Base-by-base conservation (phyloP, 2,329 filamentous ascomycete species). In the Fulvia fulva region DNA sequence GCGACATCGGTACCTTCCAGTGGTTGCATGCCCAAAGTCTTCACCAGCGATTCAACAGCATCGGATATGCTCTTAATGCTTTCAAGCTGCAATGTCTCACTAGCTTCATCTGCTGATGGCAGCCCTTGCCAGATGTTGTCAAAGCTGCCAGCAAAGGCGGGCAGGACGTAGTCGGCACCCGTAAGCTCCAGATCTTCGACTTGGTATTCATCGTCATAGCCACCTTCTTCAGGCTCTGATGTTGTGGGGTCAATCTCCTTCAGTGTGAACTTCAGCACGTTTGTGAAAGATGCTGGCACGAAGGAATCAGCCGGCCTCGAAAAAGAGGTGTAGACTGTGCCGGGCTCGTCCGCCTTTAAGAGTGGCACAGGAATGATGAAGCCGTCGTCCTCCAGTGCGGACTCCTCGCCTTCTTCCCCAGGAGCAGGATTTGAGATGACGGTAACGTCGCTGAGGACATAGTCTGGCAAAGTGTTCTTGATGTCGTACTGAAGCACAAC, bases 181-280 rank as follows among this genome's bases (percentile, higher is more conserved):
- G 86, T 83, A 60, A 99, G 84, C 62, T 97, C 92, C 61, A 97
- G 86, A 72, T 97, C 91, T 62, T 94, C 91, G 60, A 97, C 89
- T 77, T 97, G 90, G 72, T 99, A 99, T 77, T 99, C 94, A 70
- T 99, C 94, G 54, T 97, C 93, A 74, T 97, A 97, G 47, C 94
- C 94, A 49, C 79, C 83, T 16, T 96, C 91, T 74, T 99, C 94
- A 0, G 93, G 90, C 76, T 97, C 91, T 65, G 86, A 85, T n/a
- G 90, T 96, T 25, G 89, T 89, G 5, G 94, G 94, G 69, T 99
- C 94, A 65, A 99, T 94, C 77, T 99, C 94, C 78, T 97, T 97
- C 80, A 88, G 94, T 19, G 91, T 97, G 74, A 99, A 99, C 77
- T 94, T 97, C 72, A 99, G 87, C 41, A 90, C 80, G 76, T 97